A percentile compares a stretch with the other conserved stretches of the same genome.
These are phyloP conservation scores for Immersiella caudata DNA, from an alignment of 495 filamentous ascomycete genomes.

Conservation along the genomic window DNA sequence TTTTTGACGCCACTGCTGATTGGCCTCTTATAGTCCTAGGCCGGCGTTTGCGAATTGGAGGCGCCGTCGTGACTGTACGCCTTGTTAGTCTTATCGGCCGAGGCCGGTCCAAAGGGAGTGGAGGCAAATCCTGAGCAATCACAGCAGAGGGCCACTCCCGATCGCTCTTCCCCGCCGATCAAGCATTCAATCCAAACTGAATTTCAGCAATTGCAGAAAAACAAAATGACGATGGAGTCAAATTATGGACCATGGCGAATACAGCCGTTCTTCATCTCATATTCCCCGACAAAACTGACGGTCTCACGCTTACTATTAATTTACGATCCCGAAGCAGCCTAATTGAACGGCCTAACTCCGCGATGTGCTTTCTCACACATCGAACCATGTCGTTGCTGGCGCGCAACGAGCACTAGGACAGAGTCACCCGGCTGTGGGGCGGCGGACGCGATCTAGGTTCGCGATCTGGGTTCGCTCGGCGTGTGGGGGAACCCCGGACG, in stretches of 20 bases:
- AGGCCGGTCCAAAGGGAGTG: background rate
- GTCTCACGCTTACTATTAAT: background rate
- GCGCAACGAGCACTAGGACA: background rate
- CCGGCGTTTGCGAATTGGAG: background rate
- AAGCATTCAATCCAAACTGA: background rate
- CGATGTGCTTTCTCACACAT: background rate
- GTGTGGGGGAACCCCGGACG: slow-evolving; percentile 1
- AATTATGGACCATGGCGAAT: no score
- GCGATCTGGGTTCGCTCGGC: background rate
- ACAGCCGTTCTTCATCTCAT: background rate
- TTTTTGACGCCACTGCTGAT: background rate
- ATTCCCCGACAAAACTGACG: background rate
- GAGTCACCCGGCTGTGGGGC: background rate
- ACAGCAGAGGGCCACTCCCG: background rate
- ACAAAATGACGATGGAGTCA: background rate
- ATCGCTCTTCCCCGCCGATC: background rate
- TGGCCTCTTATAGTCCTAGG: background rate
- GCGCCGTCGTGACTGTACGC: background rate
- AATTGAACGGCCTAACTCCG: background rate
- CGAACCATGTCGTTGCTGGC: background rate
- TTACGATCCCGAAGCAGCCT: background rate
- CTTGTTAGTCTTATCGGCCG: background rate
- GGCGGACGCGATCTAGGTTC: background rate
- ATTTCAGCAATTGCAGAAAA: background rate
- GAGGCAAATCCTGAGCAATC: background rate